These are phyloP conservation scores for Saprolegnia diclina DNA, from an alignment of 352 stramenopile species.

Conservation along the genomic window DNA sequence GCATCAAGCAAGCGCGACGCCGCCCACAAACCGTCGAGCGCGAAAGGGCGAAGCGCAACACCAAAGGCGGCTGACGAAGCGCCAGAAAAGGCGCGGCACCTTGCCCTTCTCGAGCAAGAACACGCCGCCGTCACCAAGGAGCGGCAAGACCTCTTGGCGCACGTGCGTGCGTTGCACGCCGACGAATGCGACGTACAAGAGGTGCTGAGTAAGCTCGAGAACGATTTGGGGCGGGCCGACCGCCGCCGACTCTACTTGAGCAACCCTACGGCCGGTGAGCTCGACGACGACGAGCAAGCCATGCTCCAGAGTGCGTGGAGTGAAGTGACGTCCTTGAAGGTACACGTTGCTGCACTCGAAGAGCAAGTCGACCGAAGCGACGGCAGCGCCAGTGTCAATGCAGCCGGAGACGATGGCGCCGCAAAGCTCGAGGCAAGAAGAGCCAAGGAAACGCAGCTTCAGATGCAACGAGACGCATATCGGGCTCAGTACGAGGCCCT, in stretches of 20 bases:
- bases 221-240: neutral
- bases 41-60: neutral
- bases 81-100: neutral
- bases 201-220: neutral
- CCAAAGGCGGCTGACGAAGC: neutral
- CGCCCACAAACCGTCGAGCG: neutral
- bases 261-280: neutral
- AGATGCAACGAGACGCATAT: neutral
- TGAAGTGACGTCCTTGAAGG: neutral
- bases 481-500: neutral
- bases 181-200: neutral
- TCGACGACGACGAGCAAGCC: neutral
- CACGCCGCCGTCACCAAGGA: neutral
- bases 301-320: neutral
- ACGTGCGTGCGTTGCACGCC: neutral
- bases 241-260: neutral
- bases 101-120: constrained; percentile 1
- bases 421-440: neutral
- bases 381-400: neutral
- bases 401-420: neutral
- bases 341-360: neutral
- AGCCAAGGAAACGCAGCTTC: neutral
- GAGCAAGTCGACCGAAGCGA: neutral
- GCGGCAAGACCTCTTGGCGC: neutral
- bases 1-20: neutral